Percentiles rank a stretch among this genome's conserved stretches.
These are phyloP conservation scores for Physcomitrellopsis africana DNA, from an alignment of 225 moss, liverwort and hornwort genomes.

Conservation along the genomic window DNA sequence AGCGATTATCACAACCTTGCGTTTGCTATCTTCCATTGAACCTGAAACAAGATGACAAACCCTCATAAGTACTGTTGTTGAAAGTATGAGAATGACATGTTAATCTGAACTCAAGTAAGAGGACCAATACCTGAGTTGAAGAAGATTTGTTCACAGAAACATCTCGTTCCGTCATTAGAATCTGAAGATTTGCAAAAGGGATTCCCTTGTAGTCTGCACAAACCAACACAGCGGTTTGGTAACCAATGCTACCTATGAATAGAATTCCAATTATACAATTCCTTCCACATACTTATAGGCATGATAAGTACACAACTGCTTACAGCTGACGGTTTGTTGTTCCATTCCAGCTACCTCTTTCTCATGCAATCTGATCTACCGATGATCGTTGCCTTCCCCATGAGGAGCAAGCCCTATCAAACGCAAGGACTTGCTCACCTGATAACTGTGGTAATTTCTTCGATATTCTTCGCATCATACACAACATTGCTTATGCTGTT, in stretches of 20 bases:
- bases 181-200: conserved; percentile 24
- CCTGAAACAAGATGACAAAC: neutral
- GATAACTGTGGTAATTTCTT: conserved; percentile 8
- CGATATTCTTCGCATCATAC: neutral
- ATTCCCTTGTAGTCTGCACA: conserved; percentile 21
- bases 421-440: conserved; percentile 6
- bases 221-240: neutral
- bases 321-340: too few relatives aligned
- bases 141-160: conserved; percentile 36
- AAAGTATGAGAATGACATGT: too few relatives aligned
- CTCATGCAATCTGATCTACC: too few relatives aligned
- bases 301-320: too few relatives aligned
- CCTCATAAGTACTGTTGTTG: too few relatives aligned
- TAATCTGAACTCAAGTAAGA: neutral
- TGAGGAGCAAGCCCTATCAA: too few relatives aligned
- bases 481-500: neutral
- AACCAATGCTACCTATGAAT: neutral
- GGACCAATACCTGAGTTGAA: conserved; percentile 3
- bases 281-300: too few relatives aligned
- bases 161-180: conserved; percentile 29
- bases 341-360: too few relatives aligned
- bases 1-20: neutral
- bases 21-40: neutral
- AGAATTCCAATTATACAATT: too few relatives aligned
- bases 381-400: too few relatives aligned